Base-by-base conservation (phyloP, 2,329 filamentous ascomycete genomes). In the Blumeria graminis region DNA sequence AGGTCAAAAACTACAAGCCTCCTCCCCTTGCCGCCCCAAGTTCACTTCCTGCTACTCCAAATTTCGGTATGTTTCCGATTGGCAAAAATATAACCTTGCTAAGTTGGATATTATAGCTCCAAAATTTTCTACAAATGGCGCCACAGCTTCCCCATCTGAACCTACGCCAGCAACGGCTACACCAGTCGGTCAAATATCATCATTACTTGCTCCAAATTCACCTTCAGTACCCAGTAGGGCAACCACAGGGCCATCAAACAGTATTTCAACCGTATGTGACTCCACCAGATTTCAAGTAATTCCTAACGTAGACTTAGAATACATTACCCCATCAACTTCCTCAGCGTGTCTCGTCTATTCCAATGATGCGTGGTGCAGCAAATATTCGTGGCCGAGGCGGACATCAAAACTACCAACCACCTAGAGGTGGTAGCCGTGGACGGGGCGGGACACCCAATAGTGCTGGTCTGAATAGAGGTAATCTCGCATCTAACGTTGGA, bases 1-100 rank as follows among this genome's bases (percentile, higher is more conserved):
- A 85, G 56, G 88, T 84, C 0, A 89, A 90, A 69, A 72, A 70
- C 56, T 76, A 79, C 10, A 83, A 78, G n/a, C 58, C 61, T 36
- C 51, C 63, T 45, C 22, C 57, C 32, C 14, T 36, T 28, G 38
- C 16, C 18, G 11, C 34, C 11, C 55, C 59, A 46, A 53, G 61
- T 33, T 57, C 59, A 33, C 51, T 58, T 50, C 43, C 41, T 39
- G 35, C 60, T 32, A 28, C 59, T 34, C 33, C 54, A n/a, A 57
- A 45, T 41, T 33, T 39, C 13, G 57, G 58, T 61, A 58, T 39
- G 55, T 52, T 38, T 16, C 53, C 36, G 14, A 46, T 18, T 51
- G 28, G 22, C 41, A 28, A 28, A 28, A 28, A 28, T 11, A 46
- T 22, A 46, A 4, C 13, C 18, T 43, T 28, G 14, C 51, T 57